A percentile compares a stretch with the other conserved stretches of the same genome.
Conservation (phyloP, 208 protist species). For the Porcisia deanei region DNA sequence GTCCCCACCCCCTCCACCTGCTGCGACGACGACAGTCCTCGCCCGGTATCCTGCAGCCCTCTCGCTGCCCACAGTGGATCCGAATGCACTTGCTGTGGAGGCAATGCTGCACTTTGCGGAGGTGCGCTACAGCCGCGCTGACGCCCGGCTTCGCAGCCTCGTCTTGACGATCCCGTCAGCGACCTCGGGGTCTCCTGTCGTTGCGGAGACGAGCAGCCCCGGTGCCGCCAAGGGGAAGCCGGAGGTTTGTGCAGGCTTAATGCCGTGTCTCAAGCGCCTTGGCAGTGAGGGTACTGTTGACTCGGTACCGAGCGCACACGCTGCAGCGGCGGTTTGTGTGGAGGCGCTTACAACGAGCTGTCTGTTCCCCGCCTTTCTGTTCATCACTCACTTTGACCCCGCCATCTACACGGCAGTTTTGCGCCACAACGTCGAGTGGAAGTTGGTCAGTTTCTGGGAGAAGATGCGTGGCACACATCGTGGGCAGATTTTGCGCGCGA, state of each 20-base stretch:
- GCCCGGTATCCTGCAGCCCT: slow-evolving; percentile 40
- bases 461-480: slow-evolving; percentile 58
- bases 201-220: background rate
- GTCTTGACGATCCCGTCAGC: slow-evolving; percentile 30
- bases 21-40: slow-evolving; percentile 18
- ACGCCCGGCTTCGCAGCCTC: slow-evolving; percentile 35
- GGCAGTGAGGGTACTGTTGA: slow-evolving; percentile 35
- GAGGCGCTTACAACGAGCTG: slow-evolving; percentile 47
- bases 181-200: background rate
- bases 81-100: slow-evolving; percentile 67
- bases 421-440: slow-evolving; percentile 55
- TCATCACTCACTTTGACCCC: slow-evolving; percentile 60
- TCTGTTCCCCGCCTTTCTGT: slow-evolving; percentile 83
- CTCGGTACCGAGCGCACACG: slow-evolving; percentile 31
- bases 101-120: slow-evolving; percentile 61
- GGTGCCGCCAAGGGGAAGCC: background rate
- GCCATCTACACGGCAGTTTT: slow-evolving; percentile 45
- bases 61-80: slow-evolving; percentile 70
- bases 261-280: slow-evolving; percentile 44
- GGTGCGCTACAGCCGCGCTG: slow-evolving; percentile 42
- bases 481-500: slow-evolving; percentile 40
- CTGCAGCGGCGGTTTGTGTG: slow-evolving; percentile 43
- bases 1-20: background rate
- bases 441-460: slow-evolving; percentile 67
- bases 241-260: slow-evolving; percentile 35